Base-by-base conservation (phyloP, 2,329 filamentous ascomycete species). In the Colletotrichum liriopes region DNA sequence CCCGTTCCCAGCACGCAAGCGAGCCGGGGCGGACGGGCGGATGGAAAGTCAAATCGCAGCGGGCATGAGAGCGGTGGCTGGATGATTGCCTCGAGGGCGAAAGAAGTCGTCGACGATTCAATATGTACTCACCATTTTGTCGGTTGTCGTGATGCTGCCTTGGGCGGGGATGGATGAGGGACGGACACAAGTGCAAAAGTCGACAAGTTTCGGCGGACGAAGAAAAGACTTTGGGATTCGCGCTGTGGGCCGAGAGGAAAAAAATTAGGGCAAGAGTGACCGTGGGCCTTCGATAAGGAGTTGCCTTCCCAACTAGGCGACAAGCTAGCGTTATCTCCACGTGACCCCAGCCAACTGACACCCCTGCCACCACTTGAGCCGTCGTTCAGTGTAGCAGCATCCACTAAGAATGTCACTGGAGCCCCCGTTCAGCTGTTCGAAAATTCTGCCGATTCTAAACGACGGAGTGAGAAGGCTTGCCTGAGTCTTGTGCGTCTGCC, bases 1-100 rank as follows among this genome's bases (percentile, higher is more conserved):
- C 85, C 76, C 74, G 82, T 82, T 82, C 81, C 79, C 80, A 80
- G 82, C 83, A 79, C 78, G 80, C 80, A 81, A 80, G 82, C 82
- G 29, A 35, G 52, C 26, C 18, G 8, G 83, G 84, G 79, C 76
- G 79, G 78, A 80, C 78, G 76, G 76, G 81, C 78, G 79, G 79
- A 77, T 77, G 76, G 72, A 79, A 69, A 79, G 75, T 72, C 37
- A 58, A 26, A 78, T 77, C 77, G 74, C 75, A 75, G 68, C 79
- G 77, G 75, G 76, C 77, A 78, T 66, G 60, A 29, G 52, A 54
- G 60, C 61, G 43, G 37, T 56, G 29, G 67, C 60, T 70, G n/a
- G 64, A 70, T 62, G 59, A 68, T 64, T 58, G 51, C 45, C 58
- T 55, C 54, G 39, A 56, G 26, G 64, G 32, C 63, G 51, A 35